Base-by-base conservation (phyloP, 257 asterid species). In the Nemophila menziesii region DNA sequence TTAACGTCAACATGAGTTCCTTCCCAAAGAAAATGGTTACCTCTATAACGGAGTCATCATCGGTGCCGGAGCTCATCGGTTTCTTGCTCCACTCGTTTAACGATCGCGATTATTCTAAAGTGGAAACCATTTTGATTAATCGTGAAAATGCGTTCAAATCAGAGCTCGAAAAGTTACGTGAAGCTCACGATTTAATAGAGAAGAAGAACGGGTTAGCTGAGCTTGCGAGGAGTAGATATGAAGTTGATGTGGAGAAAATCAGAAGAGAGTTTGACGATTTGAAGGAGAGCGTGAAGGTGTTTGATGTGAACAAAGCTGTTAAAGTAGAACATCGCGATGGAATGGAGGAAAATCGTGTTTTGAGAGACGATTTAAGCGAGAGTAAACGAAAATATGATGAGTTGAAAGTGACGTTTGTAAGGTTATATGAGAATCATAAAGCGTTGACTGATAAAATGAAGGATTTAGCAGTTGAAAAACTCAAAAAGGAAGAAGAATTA, bases 11-110 rank as follows among this genome's bases (percentile, higher is more conserved):
- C 10, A 26, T 48, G 16, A 3, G 12, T 16, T 2, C 8, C 23
- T 33, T 45, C 13, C 38, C 19, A n/a, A 17, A 29, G 24, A 6
- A 6, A 22, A 27, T 17, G 22, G 20, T 2, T 24, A 19, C 43
- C 11, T 14, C 18, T 11, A 27, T 51, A 21, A 16, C 17, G 5
- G 43, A 8, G 14, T 8, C 40, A 10, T 39, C 62, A 6, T 21
- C 68, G 3, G 48, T 77, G 34, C 20, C 59, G 1, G 74, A 67
- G 16, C 54, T 69, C 44, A 51, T 77, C 3, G 20, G 51, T 1
- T 17, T 20, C 21, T 22, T 64, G 6, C 54, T n/a, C 16, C 13
- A 44, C 22, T 51, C 81, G 0, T 64, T 64, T 47, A 51, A 34
- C 17, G 39, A 42, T 13, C 19, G 57, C 18, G 67, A 67, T 8